Percentiles rank a stretch among this genome's conserved stretches.
Conservation (phyloP, 1,139 yeast genomes). For the Saccharomycopsis crataegensis region DNA sequence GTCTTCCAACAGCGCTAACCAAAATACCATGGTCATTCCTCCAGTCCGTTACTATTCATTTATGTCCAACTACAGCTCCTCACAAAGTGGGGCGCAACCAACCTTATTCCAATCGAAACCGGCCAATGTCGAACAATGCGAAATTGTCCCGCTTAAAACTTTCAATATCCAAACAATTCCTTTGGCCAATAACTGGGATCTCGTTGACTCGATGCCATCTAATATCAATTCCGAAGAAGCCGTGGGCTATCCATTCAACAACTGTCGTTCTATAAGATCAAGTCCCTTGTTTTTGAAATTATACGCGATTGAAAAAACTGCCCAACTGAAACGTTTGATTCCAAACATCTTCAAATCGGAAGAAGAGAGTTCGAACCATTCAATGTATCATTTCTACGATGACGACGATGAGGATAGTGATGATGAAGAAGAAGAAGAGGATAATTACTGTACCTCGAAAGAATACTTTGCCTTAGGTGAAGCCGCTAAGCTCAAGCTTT, state of each 20-base stretch:
- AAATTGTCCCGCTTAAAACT: constrained; percentile 11
- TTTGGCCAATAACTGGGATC: constrained; percentile 15
- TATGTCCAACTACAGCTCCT: background rate
- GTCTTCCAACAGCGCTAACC: background rate
- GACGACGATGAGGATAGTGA: constrained; percentile 24
- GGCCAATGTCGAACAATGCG: background rate
- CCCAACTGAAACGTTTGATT: constrained; percentile 19
- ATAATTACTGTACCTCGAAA: constrained; percentile 6
- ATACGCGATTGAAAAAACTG: constrained; percentile 22
- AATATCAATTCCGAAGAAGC: background rate
- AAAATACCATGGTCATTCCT: background rate
- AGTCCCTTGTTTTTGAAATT: constrained; percentile 15
- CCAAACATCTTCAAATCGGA: constrained; percentile 17
- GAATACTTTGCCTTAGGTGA: constrained; percentile 21
- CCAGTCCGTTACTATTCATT: background rate
- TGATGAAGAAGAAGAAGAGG: constrained; percentile 22
- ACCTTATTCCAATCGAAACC: background rate
- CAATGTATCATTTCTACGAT: constrained; percentile 23
- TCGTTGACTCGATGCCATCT: background rate
- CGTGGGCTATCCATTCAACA: background rate
- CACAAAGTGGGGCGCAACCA: too few species aligned
- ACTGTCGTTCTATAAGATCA: constrained; percentile 14
- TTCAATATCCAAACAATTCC: constrained; percentile 14
- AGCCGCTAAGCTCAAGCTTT: constrained; percentile 17
- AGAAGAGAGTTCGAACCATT: constrained; percentile 12